Evolutionary conservation across 2,329 filamentous ascomycete species (phyloP).

Genomic region (Ilyonectria robusta): DNA sequence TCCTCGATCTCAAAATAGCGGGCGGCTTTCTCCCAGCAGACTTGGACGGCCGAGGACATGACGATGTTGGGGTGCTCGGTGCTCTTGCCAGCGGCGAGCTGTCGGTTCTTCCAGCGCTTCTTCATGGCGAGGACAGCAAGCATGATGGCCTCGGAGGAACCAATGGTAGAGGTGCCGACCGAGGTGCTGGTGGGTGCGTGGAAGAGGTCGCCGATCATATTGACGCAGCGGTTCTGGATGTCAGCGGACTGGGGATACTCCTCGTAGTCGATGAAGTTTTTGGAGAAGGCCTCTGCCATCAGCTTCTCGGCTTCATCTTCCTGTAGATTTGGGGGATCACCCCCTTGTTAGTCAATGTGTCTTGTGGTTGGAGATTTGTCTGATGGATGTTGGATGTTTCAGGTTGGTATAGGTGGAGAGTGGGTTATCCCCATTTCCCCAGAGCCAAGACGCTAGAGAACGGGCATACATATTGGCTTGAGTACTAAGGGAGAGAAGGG

Average conservation of each 20-base stretch:
- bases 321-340: slow-evolving; percentile 56
- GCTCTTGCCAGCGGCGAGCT: slow-evolving; percentile 86
- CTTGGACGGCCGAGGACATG: slow-evolving; percentile 97
- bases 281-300: slow-evolving; percentile 92
- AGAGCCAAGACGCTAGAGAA: slow-evolving; percentile 21
- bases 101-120: slow-evolving; percentile 91
- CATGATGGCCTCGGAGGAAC: slow-evolving; percentile 92
- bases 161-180: slow-evolving; percentile 90
- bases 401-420: slow-evolving; percentile 8
- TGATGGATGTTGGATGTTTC: neutral
- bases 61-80: slow-evolving; percentile 88
- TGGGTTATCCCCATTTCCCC: slow-evolving; percentile 1
- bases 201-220: slow-evolving; percentile 92
- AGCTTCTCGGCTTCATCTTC: slow-evolving; percentile 96
- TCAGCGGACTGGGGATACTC: slow-evolving; percentile 86
- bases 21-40: slow-evolving; percentile 95
- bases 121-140: slow-evolving; percentile 92
- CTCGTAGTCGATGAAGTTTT: slow-evolving; percentile 96
- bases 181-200: slow-evolving; percentile 80
- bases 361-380: slow-evolving; percentile 1
- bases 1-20: slow-evolving; percentile 95
- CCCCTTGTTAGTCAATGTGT: slow-evolving; percentile 32
- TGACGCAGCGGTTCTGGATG: slow-evolving; percentile 92
- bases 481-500: slow-evolving; percentile 10
- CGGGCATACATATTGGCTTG: slow-evolving; percentile 1